Evolutionary conservation across 2,329 filamentous ascomycete genomes (phyloP).

Genomic region (Curvularia sp.): DNA sequence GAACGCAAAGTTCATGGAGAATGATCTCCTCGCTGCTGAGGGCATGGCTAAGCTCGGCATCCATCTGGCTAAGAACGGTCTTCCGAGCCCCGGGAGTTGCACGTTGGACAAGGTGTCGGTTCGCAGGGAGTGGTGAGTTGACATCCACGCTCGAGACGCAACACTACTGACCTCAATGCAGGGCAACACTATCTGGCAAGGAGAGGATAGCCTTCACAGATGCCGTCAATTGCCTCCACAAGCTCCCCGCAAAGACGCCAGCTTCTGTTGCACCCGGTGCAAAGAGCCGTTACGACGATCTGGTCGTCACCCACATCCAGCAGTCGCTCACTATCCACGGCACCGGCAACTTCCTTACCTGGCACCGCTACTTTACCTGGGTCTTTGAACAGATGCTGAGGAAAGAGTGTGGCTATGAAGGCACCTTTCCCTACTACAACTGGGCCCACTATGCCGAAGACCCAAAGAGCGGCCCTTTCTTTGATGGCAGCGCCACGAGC

Average conservation of each 20-base stretch:
- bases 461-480: constrained; percentile 57
- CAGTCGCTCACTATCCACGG: constrained; percentile 41
- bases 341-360: constrained; percentile 43
- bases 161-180: constrained; percentile 5
- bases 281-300: constrained; percentile 43
- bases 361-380: constrained; percentile 55
- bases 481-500: constrained; percentile 61
- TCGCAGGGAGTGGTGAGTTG: constrained; percentile 54
- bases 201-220: constrained; percentile 41
- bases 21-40: constrained; percentile 45
- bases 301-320: constrained; percentile 45
- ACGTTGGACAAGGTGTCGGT: constrained; percentile 50
- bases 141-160: background rate
- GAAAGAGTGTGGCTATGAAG: constrained; percentile 53
- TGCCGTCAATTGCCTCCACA: constrained; percentile 42
- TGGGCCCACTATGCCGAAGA: constrained; percentile 59
- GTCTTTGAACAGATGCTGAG: constrained; percentile 51
- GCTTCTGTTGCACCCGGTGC: constrained; percentile 32
- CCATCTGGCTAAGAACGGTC: constrained; percentile 34
- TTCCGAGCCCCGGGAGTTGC: constrained; percentile 37
- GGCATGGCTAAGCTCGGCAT: constrained; percentile 44
- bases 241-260: constrained; percentile 34
- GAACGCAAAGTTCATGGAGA: constrained; percentile 24
- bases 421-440: constrained; percentile 59
- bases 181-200: constrained; percentile 25